These are phyloP conservation scores for Mallotus repandus DNA, from an alignment of 441 rosid species.

Conservation along the genomic window DNA sequence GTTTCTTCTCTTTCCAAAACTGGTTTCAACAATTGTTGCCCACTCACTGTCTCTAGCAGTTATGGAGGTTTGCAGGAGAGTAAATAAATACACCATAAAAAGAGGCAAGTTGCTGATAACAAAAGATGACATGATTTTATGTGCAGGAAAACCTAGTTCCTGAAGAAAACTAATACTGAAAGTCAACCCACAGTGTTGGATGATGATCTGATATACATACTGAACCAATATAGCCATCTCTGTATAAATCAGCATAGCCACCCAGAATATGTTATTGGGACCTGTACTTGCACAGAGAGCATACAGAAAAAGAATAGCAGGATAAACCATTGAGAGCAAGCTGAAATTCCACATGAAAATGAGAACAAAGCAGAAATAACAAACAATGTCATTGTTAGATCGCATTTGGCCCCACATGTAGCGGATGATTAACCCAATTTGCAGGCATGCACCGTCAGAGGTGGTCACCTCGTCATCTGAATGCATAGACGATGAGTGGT, in stretches of 20 bases:
- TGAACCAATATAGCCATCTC: conserved; percentile 73
- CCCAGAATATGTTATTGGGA: conserved; percentile 87
- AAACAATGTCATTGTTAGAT: conserved; percentile 83
- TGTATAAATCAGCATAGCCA: conserved; percentile 84
- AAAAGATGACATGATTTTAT: conserved; percentile 79
- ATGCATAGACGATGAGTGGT: conserved; percentile 63
- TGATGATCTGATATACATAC: conserved; percentile 89
- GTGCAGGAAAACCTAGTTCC: conserved; percentile 84
- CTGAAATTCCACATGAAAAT: conserved; percentile 96
- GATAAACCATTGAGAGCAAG: conserved; percentile 91
- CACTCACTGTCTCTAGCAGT: conserved; percentile 89
- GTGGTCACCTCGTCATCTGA: conserved; percentile 56
- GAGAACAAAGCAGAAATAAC: conserved; percentile 85
- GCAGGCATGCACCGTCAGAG: conserved; percentile 70
- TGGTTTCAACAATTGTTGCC: conserved; percentile 56
- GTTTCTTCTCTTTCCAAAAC: conserved; percentile 41
- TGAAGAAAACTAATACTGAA: conserved; percentile 57
- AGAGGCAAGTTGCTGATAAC: conserved; percentile 89
- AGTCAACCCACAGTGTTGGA: conserved; percentile 81
- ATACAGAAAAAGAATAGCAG: conserved; percentile 81
- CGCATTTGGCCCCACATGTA: conserved; percentile 95
- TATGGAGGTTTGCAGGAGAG: conserved; percentile 91
- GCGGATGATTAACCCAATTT: conserved; percentile 79
- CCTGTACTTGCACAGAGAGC: conserved; percentile 87
- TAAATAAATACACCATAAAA: conserved; percentile 84